Evolutionary conservation across 208 protist genomes (phyloP).

Genomic region (Acanthamoeba castellanii): DNA sequence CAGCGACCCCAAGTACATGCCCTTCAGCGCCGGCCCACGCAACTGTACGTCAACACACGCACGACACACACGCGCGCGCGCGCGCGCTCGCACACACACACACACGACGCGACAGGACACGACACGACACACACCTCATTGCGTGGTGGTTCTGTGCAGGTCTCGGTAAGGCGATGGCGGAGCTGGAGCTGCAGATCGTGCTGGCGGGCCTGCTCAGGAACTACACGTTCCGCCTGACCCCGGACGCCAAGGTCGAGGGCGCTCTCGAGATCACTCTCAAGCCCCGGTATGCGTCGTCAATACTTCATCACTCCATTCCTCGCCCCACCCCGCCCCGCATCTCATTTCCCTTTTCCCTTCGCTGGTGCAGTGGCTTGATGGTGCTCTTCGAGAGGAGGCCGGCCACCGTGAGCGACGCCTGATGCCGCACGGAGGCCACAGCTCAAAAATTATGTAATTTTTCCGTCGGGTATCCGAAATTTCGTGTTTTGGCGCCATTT

Average conservation of each 20-base stretch:
- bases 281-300: neutral
- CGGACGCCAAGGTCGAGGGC: conserved; percentile 8
- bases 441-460: no score
- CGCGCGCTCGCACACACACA: neutral
- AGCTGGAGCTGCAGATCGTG: conserved; percentile 11
- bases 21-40: neutral
- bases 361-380: neutral
- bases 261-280: conserved; percentile 39
- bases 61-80: no score
- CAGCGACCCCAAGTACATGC: conserved; percentile 51
- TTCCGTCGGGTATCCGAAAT: no score
- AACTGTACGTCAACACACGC: conserved; percentile 20
- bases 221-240: neutral
- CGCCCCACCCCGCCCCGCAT: no score
- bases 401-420: neutral
- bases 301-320: no score
- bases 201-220: neutral
- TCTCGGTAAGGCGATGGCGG: conserved; percentile 26
- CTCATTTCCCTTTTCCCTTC: no score
- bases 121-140: neutral
- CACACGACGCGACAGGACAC: neutral
- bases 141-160: neutral
- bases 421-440: no score
- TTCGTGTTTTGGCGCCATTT: no score
- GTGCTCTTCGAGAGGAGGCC: neutral